These are phyloP conservation scores for Colletotrichum gigasporum DNA, from an alignment of 2,329 filamentous ascomycete species.

Conservation along the genomic window DNA sequence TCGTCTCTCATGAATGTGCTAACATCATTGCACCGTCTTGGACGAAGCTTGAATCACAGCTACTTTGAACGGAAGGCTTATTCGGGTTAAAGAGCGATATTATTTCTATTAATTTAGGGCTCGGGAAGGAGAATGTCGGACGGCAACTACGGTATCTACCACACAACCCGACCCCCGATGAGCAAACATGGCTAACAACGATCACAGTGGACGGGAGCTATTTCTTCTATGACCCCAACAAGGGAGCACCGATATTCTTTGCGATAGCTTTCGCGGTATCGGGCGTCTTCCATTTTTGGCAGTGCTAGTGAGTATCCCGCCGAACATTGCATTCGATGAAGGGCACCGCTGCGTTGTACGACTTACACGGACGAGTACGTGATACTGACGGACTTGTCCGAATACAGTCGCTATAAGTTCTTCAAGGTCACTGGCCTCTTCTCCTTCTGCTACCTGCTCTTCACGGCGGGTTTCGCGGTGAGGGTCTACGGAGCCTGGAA, in stretches of 20 bases:
- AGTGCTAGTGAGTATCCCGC: conserved; percentile 53
- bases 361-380: too few relatives aligned
- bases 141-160: conserved; percentile 42
- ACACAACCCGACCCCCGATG: neutral
- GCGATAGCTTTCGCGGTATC: conserved; percentile 50
- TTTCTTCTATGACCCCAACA: conserved; percentile 58
- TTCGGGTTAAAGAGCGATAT: too few relatives aligned
- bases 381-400: neutral
- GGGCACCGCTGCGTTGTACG: too few relatives aligned
- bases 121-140: conserved; percentile 37
- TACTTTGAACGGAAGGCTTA: too few relatives aligned
- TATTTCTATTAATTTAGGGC: neutral
- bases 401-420: conserved; percentile 61
- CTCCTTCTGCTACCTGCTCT: conserved; percentile 62
- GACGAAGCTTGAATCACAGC: too few relatives aligned
- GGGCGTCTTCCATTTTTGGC: conserved; percentile 50
- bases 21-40: too few relatives aligned
- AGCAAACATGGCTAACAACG: neutral
- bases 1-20: too few relatives aligned
- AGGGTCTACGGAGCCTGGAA: conserved; percentile 43
- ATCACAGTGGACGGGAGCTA: conserved; percentile 50
- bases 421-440: conserved; percentile 66
- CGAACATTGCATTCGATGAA: too few relatives aligned
- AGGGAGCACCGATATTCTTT: conserved; percentile 58
- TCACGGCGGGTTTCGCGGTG: conserved; percentile 64